Evolutionary conservation across 495 filamentous ascomycete species (phyloP).

Genomic region (Endocarpon pusillum): DNA sequence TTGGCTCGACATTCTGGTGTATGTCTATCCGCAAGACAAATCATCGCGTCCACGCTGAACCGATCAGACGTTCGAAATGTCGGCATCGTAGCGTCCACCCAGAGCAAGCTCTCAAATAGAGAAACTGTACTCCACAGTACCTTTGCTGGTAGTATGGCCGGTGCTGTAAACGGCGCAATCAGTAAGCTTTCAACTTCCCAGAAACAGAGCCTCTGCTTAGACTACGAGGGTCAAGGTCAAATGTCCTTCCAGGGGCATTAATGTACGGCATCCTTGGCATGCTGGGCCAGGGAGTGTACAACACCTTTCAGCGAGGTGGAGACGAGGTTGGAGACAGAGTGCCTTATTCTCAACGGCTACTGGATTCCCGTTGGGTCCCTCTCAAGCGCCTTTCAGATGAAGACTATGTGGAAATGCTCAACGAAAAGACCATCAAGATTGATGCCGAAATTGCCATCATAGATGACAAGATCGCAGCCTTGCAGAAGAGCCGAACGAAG

Average conservation of each 20-base stretch:
- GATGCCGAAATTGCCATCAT: slow-evolving; percentile 75
- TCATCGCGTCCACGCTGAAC: no score
- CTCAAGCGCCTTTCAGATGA: slow-evolving; percentile 57
- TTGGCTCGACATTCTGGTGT: slow-evolving; percentile 70
- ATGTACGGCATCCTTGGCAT: slow-evolving; percentile 48
- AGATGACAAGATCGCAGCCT: slow-evolving; percentile 57
- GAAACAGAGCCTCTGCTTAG: no score
- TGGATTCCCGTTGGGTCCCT: slow-evolving; percentile 65
- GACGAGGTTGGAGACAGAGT: slow-evolving; percentile 21
- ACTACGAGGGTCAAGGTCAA: no score
- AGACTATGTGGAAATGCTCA: slow-evolving; percentile 59
- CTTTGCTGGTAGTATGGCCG: no score
- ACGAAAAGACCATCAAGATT: slow-evolving; percentile 59
- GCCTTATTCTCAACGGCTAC: slow-evolving; percentile 30
- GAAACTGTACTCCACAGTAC: no score
- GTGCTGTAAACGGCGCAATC: no score
- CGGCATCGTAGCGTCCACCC: no score
- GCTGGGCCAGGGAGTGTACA: slow-evolving; percentile 40
- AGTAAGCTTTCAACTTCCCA: no score
- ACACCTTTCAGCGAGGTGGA: slow-evolving; percentile 33
- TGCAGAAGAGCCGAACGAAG: no score
- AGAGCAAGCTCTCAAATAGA: no score
- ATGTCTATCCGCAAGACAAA: no score
- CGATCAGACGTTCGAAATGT: no score
- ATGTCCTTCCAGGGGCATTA: slow-evolving; percentile 39